Conservation (phyloP, 192 early-diverging fungal genomes). For the Glomus cerebriforme region DNA sequence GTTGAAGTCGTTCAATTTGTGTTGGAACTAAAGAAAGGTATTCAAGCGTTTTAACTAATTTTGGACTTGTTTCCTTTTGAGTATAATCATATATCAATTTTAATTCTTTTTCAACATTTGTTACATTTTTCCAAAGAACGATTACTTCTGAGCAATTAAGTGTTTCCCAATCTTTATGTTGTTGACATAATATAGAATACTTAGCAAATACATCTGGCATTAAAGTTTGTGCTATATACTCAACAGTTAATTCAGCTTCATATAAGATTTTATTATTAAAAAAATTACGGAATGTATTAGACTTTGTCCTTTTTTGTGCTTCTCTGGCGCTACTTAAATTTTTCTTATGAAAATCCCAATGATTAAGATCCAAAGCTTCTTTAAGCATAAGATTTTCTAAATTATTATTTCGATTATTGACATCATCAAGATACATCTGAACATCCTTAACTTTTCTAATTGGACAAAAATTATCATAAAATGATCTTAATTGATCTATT, state of each 20-base stretch:
- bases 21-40: too few relatives aligned
- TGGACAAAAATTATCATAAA: constrained; percentile 1
- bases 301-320: not conserved
- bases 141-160: not conserved
- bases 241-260: not conserved
- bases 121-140: not conserved
- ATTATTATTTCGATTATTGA: not conserved
- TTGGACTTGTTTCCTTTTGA: not conserved
- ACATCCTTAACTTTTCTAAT: not conserved
- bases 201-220: not conserved
- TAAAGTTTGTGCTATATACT: not conserved
- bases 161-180: constrained; percentile 17
- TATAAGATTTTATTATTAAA: not conserved
- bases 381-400: not conserved
- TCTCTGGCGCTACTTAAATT: not conserved
- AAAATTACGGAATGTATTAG: constrained; percentile 18
- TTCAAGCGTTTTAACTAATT: not conserved
- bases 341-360: constrained; percentile 5
- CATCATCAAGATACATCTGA: not conserved
- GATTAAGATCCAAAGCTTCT: not conserved
- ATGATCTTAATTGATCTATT: not conserved
- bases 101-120: not conserved
- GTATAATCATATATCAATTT: too few relatives aligned
- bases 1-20: too few relatives aligned
- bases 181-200: not conserved